A percentile compares a stretch with the other conserved stretches of the same genome.
These are phyloP conservation scores for Coniophora puteana DNA, from an alignment of 1,284 basidiomycete species.

Conservation along the genomic window DNA sequence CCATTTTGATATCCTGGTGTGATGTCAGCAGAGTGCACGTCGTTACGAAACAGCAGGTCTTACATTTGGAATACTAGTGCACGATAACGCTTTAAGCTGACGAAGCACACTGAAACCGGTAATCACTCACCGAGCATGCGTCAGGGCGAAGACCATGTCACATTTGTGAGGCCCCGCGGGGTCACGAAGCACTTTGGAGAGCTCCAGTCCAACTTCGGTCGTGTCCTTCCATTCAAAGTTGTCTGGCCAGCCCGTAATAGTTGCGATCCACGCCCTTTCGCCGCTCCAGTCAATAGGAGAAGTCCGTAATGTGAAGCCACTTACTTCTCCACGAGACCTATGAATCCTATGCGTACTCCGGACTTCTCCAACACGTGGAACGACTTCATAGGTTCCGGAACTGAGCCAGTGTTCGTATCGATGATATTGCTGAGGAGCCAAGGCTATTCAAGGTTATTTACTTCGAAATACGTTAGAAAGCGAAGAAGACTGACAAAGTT, in stretches of 20 bases:
- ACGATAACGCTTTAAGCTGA: not conserved
- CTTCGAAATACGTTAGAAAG: slow-evolving; percentile 13
- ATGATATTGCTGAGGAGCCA: slow-evolving; percentile 78
- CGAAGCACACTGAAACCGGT: no score
- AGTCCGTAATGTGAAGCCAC: slow-evolving; percentile 12
- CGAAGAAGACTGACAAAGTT: slow-evolving; percentile 47
- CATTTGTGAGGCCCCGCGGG: slow-evolving; percentile 65
- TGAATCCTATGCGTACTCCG: slow-evolving; percentile 71
- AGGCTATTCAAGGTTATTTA: slow-evolving; percentile 38
- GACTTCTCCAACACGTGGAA: slow-evolving; percentile 63
- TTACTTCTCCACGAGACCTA: slow-evolving; percentile 83
- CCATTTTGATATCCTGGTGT: slow-evolving; percentile 72
- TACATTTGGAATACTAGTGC: slow-evolving; percentile 57
- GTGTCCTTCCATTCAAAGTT: slow-evolving; percentile 71
- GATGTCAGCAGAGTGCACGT: slow-evolving; percentile 41
- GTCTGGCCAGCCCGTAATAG: slow-evolving; percentile 79
- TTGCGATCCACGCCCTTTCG: slow-evolving; percentile 78
- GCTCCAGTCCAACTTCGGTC: slow-evolving; percentile 56
- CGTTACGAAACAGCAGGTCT: no score
- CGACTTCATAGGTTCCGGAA: slow-evolving; percentile 55
- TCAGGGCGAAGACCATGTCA: slow-evolving; percentile 80
- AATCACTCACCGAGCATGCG: slow-evolving; percentile 60
- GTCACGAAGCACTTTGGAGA: slow-evolving; percentile 73
- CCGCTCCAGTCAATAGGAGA: slow-evolving; percentile 2
- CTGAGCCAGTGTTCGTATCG: slow-evolving; percentile 54